phyloP scores from a whole-genome alignment of 176 grass and related monocot genomes.

The Cymbopogon citratus region DNA sequence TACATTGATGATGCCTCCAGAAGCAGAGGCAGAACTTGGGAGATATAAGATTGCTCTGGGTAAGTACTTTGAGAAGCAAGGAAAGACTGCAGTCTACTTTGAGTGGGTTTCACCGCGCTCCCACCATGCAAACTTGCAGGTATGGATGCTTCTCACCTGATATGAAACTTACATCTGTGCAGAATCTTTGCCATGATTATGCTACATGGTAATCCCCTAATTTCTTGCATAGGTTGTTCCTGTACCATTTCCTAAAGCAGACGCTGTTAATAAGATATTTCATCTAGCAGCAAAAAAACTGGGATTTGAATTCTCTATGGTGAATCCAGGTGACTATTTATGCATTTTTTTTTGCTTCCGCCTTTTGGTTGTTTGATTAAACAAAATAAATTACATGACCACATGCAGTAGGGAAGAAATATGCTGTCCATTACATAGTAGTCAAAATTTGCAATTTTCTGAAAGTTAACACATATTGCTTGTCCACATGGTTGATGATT shows the following conservation, averaged over 20 bases:
- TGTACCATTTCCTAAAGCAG: conserved; percentile 55
- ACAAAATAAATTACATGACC: background rate
- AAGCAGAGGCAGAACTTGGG: conserved; percentile 65
- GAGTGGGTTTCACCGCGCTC: conserved; percentile 72
- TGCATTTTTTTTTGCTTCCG: background rate
- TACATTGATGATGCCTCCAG: conserved; percentile 59
- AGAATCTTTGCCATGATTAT: conserved; percentile 5
- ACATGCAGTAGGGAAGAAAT: background rate
- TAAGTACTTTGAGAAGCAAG: conserved; percentile 73
- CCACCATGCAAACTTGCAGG: conserved; percentile 93
- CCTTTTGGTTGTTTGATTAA: background rate
- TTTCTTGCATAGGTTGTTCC: conserved; percentile 65
- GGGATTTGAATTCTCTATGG: conserved; percentile 74
- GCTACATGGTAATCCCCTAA: conserved; percentile 12
- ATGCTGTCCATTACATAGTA: background rate
- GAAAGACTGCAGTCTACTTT: conserved; percentile 56
- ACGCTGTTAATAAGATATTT: conserved; percentile 72
- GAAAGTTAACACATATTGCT: background rate
- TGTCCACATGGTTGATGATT: background rate
- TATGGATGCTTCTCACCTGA: conserved; percentile 23
- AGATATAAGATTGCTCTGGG: conserved; percentile 65
- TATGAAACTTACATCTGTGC: background rate
- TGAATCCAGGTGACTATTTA: conserved; percentile 55
- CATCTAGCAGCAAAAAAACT: conserved; percentile 69
- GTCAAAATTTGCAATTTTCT: background rate